Conservation (phyloP, 2,329 filamentous ascomycete species). For the Verticillium tricorpus region DNA sequence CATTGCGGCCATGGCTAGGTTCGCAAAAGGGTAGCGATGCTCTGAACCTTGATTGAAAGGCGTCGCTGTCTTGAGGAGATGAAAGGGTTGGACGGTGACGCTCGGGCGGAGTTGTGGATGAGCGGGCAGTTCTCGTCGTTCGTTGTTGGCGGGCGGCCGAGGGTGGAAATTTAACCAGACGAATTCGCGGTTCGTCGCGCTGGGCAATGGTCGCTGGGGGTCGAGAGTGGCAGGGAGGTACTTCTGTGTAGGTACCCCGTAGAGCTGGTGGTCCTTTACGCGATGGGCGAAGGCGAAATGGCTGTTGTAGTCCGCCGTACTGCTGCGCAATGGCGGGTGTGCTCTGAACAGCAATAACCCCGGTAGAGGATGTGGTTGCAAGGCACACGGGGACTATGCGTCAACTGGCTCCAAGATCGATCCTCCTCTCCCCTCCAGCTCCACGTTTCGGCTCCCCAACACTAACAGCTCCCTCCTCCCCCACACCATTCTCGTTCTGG, state of each 20-base stretch:
- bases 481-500: neutral
- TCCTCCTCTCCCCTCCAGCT: too few species aligned
- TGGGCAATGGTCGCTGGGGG: neutral
- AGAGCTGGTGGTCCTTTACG: neutral
- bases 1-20: conserved; percentile 11
- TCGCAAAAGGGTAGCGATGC: neutral
- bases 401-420: neutral
- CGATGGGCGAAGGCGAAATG: neutral
- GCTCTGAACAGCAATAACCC: too few species aligned
- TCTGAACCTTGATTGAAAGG: neutral
- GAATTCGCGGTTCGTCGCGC: neutral
- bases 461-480: neutral
- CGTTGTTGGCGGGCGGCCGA: neutral
- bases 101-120: neutral
- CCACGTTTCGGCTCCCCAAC: neutral
- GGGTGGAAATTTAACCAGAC: neutral
- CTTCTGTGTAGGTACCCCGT: neutral
- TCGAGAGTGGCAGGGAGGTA: neutral
- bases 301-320: neutral
- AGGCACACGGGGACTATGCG: neutral
- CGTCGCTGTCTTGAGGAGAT: neutral
- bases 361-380: too few species aligned
- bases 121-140: neutral
- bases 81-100: neutral
- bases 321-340: too few species aligned